Evolutionary conservation across 73 alveolate species (phyloP), one percentile per base, ranked within the genome.

Genomic region (Urostyla sp.): DNA sequence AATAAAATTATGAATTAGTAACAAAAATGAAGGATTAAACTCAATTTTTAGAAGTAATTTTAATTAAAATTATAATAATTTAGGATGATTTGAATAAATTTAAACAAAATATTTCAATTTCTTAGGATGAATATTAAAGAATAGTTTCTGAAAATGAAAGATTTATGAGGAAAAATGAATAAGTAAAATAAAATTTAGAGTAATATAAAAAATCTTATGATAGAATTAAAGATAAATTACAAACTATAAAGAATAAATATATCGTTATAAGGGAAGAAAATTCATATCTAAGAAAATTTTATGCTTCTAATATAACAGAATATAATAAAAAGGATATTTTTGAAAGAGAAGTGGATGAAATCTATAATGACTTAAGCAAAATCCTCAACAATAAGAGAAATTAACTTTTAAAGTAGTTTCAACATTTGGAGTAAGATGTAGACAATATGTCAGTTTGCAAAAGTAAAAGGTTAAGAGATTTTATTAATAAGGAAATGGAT

Each of bases 311-410:
- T 38, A 28, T 63, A 11, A 21, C 44, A 7, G 79, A 63, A 63
- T 63, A 43, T 40, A 63, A 63, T 37, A 63, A 63, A 31, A 36
- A 27, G 44, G 79, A 63, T 40, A 63, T 63, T 18, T 63, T 43
- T 63, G 79, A 63, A 21, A 63, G 26, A 23, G 79, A 63, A 40
- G 48, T 63, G 7, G 79, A 63, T 63, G 79, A 63, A 6, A 63
- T 63, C 5, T 63, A 63, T 40, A 7, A 57, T 10, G 79, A 63
- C 27, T 63, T 63, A 16, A 63, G 36, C 35, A 37, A 63, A 40
- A 60, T 57, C 23, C 4, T 63, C 46, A 63, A 63, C 28, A 10
- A 43, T 43, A 63, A 63, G 26, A 60, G 44, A 26, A 23, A 63
- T 20, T 63, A 43, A 43, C 37, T 63, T 38, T 6, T 63, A 16